phyloP scores from a whole-genome alignment of 2,329 filamentous ascomycete genomes.

The Hypoxylon sp. region DNA sequence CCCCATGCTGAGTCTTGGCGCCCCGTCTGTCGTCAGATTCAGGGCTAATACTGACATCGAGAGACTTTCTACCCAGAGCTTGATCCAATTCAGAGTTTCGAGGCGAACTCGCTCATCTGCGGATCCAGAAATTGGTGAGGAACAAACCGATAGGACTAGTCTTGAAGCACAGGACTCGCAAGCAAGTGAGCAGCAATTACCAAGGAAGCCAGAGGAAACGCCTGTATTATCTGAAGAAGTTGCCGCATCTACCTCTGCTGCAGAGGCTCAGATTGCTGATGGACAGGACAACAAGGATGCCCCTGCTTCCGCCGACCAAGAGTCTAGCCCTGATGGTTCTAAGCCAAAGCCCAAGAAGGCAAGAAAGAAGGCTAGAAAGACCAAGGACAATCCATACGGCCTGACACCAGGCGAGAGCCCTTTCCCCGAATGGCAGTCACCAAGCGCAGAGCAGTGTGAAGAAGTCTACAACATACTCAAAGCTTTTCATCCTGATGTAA shows the following conservation, averaged over 20 bases:
- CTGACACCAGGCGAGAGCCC: constrained; percentile 72
- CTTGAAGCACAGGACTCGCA: not conserved
- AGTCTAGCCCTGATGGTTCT: not conserved
- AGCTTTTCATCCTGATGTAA: constrained; percentile 74
- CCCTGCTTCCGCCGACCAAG: not conserved
- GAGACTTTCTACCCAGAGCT: not conserved
- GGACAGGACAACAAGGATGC: not conserved
- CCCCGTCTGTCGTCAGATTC: constrained; percentile 10
- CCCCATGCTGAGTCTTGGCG: not conserved
- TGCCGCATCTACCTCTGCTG: not conserved
- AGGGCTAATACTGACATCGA: not conserved
- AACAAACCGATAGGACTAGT: not conserved
- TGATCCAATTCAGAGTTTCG: constrained; percentile 21
- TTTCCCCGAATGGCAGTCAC: constrained; percentile 76
- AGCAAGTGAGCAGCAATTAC: constrained; percentile 18
- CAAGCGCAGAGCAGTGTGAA: constrained; percentile 78
- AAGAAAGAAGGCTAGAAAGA: constrained; percentile 49
- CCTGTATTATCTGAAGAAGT: not conserved
- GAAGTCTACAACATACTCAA: constrained; percentile 77
- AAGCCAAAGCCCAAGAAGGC: constrained; percentile 36
- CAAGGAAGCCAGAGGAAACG: constrained; percentile 13
- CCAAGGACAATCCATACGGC: constrained; percentile 63
- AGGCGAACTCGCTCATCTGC: not conserved
- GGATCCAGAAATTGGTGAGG: not conserved
- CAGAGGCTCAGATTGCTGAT: not conserved